phyloP scores from a whole-genome alignment of 2,329 filamentous ascomycete genomes.

The Fusarium mangiferae region DNA sequence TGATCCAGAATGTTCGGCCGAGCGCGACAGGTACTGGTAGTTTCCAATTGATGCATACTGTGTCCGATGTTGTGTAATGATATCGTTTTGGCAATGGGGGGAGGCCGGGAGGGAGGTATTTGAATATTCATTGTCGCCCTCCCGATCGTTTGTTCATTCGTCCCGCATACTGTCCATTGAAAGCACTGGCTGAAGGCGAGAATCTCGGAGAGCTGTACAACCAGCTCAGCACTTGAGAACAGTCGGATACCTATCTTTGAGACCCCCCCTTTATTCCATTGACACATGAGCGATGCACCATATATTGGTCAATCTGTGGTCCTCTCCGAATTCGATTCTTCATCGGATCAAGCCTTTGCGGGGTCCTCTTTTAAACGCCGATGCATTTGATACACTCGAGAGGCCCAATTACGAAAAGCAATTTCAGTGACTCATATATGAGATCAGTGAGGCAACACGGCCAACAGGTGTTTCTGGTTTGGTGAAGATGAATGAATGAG shows the following conservation, averaged over 20 bases:
- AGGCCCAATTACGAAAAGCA: neutral
- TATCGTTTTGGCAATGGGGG: too few species aligned
- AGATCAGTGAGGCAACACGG: neutral
- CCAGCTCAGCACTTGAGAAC: neutral
- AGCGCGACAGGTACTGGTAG: neutral
- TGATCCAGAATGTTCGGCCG: neutral
- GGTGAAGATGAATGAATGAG: neutral
- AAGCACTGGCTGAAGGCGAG: neutral
- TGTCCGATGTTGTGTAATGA: neutral
- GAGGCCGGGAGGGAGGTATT: neutral
- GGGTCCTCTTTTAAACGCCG: constrained; percentile 4
- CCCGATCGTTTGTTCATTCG: neutral
- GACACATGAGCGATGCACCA: neutral
- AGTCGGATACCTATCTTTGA: neutral
- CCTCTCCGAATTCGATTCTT: neutral
- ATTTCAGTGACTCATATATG: neutral
- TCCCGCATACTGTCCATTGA: neutral
- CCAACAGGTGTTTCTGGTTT: neutral
- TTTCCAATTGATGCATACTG: neutral
- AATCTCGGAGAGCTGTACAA: neutral
- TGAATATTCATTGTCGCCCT: neutral
- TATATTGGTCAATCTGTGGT: neutral
- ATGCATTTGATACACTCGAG: neutral
- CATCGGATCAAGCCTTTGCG: neutral
- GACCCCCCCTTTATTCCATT: too few species aligned